Evolutionary conservation across 1,284 basidiomycete genomes (phyloP).

Genomic region (Takashimella tepidaria): DNA sequence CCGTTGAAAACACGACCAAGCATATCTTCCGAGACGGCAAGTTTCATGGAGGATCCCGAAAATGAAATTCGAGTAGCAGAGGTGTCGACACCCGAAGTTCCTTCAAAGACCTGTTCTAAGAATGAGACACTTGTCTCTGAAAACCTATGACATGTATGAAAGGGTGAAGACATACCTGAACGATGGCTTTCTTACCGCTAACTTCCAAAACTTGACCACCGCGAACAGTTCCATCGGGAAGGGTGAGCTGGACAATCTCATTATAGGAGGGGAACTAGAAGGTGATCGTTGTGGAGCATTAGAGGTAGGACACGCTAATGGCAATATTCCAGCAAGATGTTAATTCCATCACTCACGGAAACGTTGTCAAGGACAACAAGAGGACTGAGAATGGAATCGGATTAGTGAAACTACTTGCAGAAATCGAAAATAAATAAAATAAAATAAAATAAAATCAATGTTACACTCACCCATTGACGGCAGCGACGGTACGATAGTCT

Average conservation of each 20-base stretch:
- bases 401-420: conserved; percentile 40
- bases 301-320: background rate
- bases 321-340: background rate
- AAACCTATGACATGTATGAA: background rate
- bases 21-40: conserved; percentile 99
- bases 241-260: conserved; percentile 93
- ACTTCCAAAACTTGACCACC: conserved; percentile 98
- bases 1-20: conserved; percentile 99
- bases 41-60: conserved; percentile 96
- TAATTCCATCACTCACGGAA: conserved; percentile 59
- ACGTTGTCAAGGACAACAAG: conserved; percentile 98
- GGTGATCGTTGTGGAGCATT: background rate
- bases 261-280: conserved; percentile 96
- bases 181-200: conserved; percentile 96
- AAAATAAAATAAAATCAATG: conserved; percentile 1
- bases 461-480: conserved; percentile 79
- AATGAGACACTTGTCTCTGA: background rate
- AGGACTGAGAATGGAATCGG: conserved; percentile 54
- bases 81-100: conserved; percentile 96
- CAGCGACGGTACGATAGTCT: conserved; percentile 95
- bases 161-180: conserved; percentile 57
- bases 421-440: conserved; percentile 51
- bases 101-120: conserved; percentile 94
- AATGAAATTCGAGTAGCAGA: conserved; percentile 92
- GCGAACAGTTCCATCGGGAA: conserved; percentile 91